Base-by-base conservation (phyloP, 371 early-diverging fungal species). In the Haplosporangium sp. region DNA sequence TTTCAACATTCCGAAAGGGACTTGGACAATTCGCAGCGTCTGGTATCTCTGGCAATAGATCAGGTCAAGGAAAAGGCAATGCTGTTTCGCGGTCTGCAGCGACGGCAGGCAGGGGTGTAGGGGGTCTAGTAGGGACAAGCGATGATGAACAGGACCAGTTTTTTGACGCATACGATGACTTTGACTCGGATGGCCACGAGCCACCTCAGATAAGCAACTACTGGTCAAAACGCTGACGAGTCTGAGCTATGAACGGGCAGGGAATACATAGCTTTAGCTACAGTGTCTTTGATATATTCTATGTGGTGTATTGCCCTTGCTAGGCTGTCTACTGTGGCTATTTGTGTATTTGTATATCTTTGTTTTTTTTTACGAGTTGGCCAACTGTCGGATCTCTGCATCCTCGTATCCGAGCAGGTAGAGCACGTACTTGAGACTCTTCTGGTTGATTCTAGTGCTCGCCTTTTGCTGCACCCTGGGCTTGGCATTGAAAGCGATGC, bases 401-500 rank as follows among this genome's bases (percentile, higher is more conserved):
- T 83, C 83, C 18, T 82, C 80, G 69, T 83, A 83, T 47, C 83
- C 83, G 36, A 83, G 77, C 59, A 83, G 41, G 47, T 90, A 86
- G 50, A 96, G 84, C 9, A 95, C 92, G 72, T 92, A 88, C 66
- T 90, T 85, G 64, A 97, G 81, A 83, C 94, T 96, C 80, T 92
- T 91, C 73, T 96, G 96, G 80, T 97, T 98, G 73, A 98, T 95
- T 64, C 97, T 82, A 0, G 95, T 90, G n/a, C 90, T 83, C 0
- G 97, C 96, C 86, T 91, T 84, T 74, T 94, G 88, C 80, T 99
- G 98, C 1, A 99, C 99, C 38, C 90, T 88, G 7, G 98, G 97
- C 75, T 99, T 99, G 16, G 99, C 99, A 74, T 98, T 97, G 76
- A 98, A 99, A 0, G 99, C 99, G 69, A 99, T 96, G 6, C 99